phyloP scores from a whole-genome alignment of 495 filamentous ascomycete species.

The Extremus antarcticus region DNA sequence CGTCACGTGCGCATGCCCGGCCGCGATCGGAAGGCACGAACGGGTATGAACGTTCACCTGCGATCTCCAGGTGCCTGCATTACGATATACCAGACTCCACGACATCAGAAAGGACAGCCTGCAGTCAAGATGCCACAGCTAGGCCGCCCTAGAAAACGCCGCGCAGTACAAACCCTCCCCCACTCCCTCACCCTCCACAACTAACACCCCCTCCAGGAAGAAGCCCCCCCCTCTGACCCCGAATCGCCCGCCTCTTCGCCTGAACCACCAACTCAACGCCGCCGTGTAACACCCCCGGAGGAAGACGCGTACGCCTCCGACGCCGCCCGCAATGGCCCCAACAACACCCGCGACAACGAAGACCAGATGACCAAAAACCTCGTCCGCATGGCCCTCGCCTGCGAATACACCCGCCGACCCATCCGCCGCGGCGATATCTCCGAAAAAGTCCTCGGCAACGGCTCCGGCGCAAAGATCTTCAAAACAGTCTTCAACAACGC shows the following conservation, averaged over 20 bases:
- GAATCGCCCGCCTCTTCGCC: neutral
- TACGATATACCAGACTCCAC: too few relatives aligned
- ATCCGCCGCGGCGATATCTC: slow-evolving; percentile 70
- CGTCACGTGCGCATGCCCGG: too few relatives aligned
- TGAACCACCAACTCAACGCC: slow-evolving; percentile 16
- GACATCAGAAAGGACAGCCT: too few relatives aligned
- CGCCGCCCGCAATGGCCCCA: neutral
- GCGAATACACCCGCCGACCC: slow-evolving; percentile 71
- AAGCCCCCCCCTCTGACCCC: neutral
- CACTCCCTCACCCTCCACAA: neutral
- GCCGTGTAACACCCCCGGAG: neutral
- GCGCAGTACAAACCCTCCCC: neutral
- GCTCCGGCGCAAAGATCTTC: slow-evolving; percentile 25
- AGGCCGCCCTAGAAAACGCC: neutral
- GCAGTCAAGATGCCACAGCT: too few relatives aligned
- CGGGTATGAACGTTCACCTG: too few relatives aligned
- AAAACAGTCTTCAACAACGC: slow-evolving; percentile 32
- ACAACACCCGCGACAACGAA: slow-evolving; percentile 33
- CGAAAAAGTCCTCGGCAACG: slow-evolving; percentile 46
- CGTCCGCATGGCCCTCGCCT: slow-evolving; percentile 77
- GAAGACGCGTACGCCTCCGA: neutral
- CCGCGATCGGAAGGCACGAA: too few relatives aligned
- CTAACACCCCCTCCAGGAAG: neutral
- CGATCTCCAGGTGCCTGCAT: too few relatives aligned
- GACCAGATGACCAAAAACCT: slow-evolving; percentile 77